phyloP scores from a whole-genome alignment of 208 protist species.

The Borovskyia barvae region DNA sequence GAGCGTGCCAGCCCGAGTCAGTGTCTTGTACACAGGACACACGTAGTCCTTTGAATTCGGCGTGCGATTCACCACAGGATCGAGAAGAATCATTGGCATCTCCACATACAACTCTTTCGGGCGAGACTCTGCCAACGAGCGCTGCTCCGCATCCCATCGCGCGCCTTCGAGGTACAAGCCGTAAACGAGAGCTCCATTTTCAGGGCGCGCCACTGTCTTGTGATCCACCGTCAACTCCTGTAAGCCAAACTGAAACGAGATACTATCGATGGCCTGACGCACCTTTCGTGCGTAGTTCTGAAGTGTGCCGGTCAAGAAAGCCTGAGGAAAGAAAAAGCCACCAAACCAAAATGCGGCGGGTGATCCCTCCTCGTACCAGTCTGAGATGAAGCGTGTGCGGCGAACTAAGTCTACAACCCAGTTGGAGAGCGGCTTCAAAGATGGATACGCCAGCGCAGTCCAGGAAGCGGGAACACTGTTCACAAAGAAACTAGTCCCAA shows the following conservation, averaged over 20 bases:
- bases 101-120: constrained; percentile 95
- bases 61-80: constrained; percentile 71
- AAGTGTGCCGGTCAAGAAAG: constrained; percentile 95
- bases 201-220: constrained; percentile 23
- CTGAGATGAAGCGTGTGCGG: constrained; percentile 89
- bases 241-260: constrained; percentile 92
- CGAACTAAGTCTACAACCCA: constrained; percentile 96
- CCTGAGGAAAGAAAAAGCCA: constrained; percentile 98
- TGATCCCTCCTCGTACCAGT: constrained; percentile 85
- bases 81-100: constrained; percentile 93
- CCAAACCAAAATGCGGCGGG: constrained; percentile 95
- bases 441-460: constrained; percentile 92
- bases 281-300: constrained; percentile 96
- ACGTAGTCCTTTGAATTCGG: constrained; percentile 77
- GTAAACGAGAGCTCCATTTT: constrained; percentile 88
- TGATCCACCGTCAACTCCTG: constrained; percentile 20
- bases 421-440: constrained; percentile 94
- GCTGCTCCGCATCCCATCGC: constrained; percentile 83
- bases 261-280: constrained; percentile 95
- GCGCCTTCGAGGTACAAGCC: constrained; percentile 97
- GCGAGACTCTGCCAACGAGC: constrained; percentile 88
- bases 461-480: constrained; percentile 94
- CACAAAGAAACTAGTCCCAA: constrained; percentile 94
- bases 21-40: constrained; percentile 97
- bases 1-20: constrained; percentile 93